Conservation (phyloP, 2,329 filamentous ascomycete species). For the Grosmannia clavigera region DNA sequence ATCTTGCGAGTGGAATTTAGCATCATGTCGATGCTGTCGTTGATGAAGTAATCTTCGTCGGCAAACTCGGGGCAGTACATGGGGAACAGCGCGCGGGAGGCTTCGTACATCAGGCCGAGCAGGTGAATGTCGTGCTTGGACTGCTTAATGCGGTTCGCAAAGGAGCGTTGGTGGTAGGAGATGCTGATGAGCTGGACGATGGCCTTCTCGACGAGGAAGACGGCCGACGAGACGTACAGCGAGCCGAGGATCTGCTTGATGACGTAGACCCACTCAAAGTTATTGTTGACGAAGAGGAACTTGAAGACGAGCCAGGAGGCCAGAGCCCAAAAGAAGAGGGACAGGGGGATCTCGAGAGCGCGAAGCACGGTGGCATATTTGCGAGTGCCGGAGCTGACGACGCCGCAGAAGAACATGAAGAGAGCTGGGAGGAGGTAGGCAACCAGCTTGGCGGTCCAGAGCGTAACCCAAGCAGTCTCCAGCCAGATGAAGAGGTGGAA, state of each 20-base stretch:
- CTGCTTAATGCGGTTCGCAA: conserved; percentile 70
- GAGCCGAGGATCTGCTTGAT: conserved; percentile 56
- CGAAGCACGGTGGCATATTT: conserved; percentile 57
- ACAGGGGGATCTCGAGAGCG: conserved; percentile 53
- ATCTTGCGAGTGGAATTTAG: conserved; percentile 25
- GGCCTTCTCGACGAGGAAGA: conserved; percentile 65
- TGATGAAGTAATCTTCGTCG: conserved; percentile 86
- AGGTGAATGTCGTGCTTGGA: conserved; percentile 80
- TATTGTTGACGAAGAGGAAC: conserved; percentile 31
- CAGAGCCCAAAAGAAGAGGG: conserved; percentile 57
- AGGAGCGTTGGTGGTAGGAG: conserved; percentile 75
- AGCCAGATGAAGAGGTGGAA: conserved; percentile 57
- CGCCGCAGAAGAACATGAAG: conserved; percentile 58
- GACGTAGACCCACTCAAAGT: conserved; percentile 40
- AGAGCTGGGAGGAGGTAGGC: conserved; percentile 46
- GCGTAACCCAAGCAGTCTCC: conserved; percentile 52
- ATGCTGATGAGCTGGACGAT: conserved; percentile 76
- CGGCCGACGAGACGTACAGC: conserved; percentile 52
- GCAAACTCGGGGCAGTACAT: conserved; percentile 84
- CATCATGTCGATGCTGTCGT: conserved; percentile 64
- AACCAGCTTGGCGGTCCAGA: conserved; percentile 56
- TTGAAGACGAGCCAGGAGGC: conserved; percentile 51
- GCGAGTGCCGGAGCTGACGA: conserved; percentile 55
- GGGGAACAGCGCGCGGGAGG: conserved; percentile 77
- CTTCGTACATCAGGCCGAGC: conserved; percentile 77